Evolutionary conservation across 495 filamentous ascomycete species (phyloP), one percentile per base, ranked within the genome.

Genomic region (Melanomma pulvis-pyrius): DNA sequence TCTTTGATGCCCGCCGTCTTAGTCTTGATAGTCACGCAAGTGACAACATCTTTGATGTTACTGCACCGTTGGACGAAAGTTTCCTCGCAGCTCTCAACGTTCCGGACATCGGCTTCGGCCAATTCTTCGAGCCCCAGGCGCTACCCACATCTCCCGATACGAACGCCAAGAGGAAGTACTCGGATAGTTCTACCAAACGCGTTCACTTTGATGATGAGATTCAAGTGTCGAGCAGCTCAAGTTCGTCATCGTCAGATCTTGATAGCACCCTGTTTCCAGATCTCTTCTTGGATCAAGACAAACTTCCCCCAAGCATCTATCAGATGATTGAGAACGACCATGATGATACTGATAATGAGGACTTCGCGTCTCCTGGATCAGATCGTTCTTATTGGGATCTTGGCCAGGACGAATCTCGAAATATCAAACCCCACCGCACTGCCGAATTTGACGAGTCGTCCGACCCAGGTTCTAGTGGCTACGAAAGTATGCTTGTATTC

Each of bases 271-370:
- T 89, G 56, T 88, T 89, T 55, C 87, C 88, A 0, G 83, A 89
- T 66, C 84, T 91, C 54, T 91, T 91, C 70, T 78, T 91, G 39
- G 85, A 88, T 53, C 88, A 90, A 71, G 87, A 86, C 75, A 80
- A 82, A 22, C 79, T 92, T 21, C 87, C 90, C 70, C 88, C 87
- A 17, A 80, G 80, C 52, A 82, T 92, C 65, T 87, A 87, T 67
- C 83, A 82, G 46, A 84, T 89, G 79, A 87, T 63, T 24, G 88
- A 92, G 70, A 82, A 81, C 46, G 84, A 88, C 29, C 50, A 8
- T 8, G 22, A 63, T 11, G 65, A 68, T 26, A 56, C 15, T 19
- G 67, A 69, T 44, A 56, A 60, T 32, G 67, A 17, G 21, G 61
- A 65, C 32, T 60, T 48, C 19, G 9, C 26, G 17, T 69, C 67